These are phyloP conservation scores for Acephala macrosclerotiorum DNA, from an alignment of 2,329 filamentous ascomycete species.

Conservation along the genomic window DNA sequence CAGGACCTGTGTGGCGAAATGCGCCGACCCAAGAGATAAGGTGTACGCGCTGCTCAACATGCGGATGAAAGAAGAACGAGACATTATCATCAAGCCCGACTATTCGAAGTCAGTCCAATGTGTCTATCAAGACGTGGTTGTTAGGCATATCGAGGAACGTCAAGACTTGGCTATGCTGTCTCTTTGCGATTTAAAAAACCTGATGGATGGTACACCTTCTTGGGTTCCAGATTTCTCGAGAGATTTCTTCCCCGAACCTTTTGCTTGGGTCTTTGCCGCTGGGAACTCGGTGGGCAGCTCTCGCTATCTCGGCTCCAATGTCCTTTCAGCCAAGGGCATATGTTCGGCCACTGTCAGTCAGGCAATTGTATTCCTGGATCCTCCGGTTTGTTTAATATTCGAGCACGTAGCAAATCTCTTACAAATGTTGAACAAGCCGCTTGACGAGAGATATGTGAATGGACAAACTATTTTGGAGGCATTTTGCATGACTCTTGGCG, in stretches of 20 bases:
- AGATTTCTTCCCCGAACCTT: background rate
- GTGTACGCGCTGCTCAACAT: background rate
- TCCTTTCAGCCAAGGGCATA: background rate
- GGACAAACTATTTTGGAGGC: background rate
- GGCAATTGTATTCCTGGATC: background rate
- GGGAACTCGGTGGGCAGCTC: background rate
- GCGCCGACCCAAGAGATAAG: background rate
- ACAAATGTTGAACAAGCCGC: too few species aligned
- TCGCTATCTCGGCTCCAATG: background rate
- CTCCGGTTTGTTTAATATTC: too few species aligned
- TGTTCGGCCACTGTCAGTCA: background rate
- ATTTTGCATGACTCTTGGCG: background rate
- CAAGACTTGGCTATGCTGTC: background rate
- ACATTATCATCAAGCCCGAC: background rate
- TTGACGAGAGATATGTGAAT: background rate
- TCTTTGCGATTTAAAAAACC: background rate
- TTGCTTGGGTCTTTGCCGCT: background rate
- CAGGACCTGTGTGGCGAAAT: background rate
- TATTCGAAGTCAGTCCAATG: background rate
- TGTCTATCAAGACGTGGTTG: conserved; percentile 5
- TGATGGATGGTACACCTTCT: background rate
- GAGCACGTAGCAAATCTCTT: too few species aligned
- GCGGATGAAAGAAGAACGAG: background rate
- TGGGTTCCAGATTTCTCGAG: background rate
- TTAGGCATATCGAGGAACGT: background rate